Conservation (phyloP, 2,329 filamentous ascomycete genomes). For the Venturiaceae sp. region DNA sequence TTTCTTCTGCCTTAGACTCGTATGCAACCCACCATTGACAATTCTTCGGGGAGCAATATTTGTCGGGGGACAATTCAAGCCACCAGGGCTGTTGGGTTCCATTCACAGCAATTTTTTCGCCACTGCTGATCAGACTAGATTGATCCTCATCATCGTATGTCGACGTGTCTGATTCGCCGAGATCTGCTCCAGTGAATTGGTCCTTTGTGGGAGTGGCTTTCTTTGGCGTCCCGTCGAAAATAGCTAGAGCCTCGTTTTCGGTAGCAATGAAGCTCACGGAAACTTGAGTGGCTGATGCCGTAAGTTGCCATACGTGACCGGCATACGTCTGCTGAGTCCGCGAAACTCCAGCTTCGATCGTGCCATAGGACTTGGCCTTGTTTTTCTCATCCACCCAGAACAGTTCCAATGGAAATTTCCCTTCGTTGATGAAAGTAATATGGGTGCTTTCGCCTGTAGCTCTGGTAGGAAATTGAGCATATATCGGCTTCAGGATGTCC, state of each 20-base stretch:
- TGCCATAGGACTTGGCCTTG: constrained; percentile 8
- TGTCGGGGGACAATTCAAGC: constrained; percentile 15
- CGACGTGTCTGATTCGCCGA: constrained; percentile 14
- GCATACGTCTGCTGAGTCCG: constrained; percentile 10
- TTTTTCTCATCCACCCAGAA: constrained; percentile 12
- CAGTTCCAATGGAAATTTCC: constrained; percentile 6
- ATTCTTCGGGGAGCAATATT: no score
- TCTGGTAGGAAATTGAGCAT: constrained; percentile 3
- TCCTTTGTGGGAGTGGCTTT: neutral
- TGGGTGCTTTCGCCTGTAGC: constrained; percentile 4
- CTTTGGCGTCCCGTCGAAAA: constrained; percentile 10
- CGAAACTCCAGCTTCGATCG: constrained; percentile 9
- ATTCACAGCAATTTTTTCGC: no score
- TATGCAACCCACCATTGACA: constrained; percentile 14
- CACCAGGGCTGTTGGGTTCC: no score
- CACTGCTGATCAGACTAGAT: constrained; percentile 12
- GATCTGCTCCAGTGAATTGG: constrained; percentile 8
- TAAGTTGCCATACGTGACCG: constrained; percentile 14
- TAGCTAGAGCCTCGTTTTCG: constrained; percentile 6
- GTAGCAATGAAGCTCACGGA: constrained; percentile 11
- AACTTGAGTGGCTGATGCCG: constrained; percentile 1
- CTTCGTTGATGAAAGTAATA: constrained; percentile 10
- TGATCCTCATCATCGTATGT: constrained; percentile 14
- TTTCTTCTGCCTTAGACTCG: constrained; percentile 15
- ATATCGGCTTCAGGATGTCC: constrained; percentile 6